Base-by-base conservation (phyloP, 163 green algal species). In the Trebouxiophyceae sp. region DNA sequence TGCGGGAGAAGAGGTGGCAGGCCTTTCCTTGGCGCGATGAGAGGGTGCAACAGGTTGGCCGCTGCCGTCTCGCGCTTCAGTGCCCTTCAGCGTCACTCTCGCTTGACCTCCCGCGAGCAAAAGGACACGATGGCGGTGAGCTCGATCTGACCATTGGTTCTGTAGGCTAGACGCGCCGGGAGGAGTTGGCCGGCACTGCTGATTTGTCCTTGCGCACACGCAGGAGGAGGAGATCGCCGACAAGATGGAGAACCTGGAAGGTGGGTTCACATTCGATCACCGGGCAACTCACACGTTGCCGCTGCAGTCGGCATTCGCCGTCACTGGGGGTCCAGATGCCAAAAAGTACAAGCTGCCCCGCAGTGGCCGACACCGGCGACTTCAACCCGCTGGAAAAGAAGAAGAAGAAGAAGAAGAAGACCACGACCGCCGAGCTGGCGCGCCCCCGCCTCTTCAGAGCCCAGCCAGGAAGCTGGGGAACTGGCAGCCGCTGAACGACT, bases 321-420 rank as follows among this genome's bases (percentile, higher is more conserved):
- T 63, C 6, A 46, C 3, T 27, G 29, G 5, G 3, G 3, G 16
- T 22, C 30, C 6, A 31, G 5, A 22, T 50, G 31, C 29, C 29
- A 30, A 7, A 63, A 19, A 5, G 20, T 63, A 20, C 57, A n/a
- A 32, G 24, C 31, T 47, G 12, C 4, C 2, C 20, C 22, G 39
- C 61, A 67, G 61, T 67, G 30, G 66, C 8, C 23, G 66, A 58
- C n/a, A 32, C 32, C 7, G 59, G 24, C 8, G 54, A 60, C 31
- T 44, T 74, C 12, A 66, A 68, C 12, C 65, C 77, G 61, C 66
- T 62, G 4, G 71, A 82, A 54, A 84, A 84, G 63, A 84, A 84
- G 66, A 84, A 84, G 69, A 84, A 84, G 66, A 84, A 84, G 72
- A 83, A 80, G 56, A 63, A 65, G 19, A 77, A 70, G 62, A 34